Base-by-base conservation (phyloP, 148 eudicot genomes). In the Chenopodium formosanum region DNA sequence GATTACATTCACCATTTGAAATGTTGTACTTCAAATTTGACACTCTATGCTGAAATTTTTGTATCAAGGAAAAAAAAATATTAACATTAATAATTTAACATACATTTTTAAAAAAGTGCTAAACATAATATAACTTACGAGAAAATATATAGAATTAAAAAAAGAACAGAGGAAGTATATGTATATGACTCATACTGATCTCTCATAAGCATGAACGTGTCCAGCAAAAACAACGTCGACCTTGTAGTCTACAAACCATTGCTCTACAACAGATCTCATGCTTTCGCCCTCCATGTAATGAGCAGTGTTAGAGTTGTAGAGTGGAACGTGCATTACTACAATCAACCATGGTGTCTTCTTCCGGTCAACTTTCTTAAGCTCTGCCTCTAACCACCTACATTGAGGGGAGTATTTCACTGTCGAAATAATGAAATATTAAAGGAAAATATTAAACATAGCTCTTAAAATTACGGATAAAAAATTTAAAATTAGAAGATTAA, bases 261-360 rank as follows among this genome's bases (percentile, higher is more conserved):
- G 82, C 87, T 92, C 95, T 9, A 78, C 86, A 29, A 83, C 89
- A 10, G 81, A 74, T 68, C 93, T 87, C 95, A 92, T 90, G 81
- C 91, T 90, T 83, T 92, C 95, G 0, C 93, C 93, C 75, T 92
- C 95, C 95, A 89, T 88, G 81, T 81, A 92, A 81, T 92, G 95
- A 17, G 87, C 92, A 13, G 81, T 79, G 71, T 92, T 89, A 32
- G 91, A 89, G 77, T 87, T 90, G 86, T 92, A 92, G 52, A 89
- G 78, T 16, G 95, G 95, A 47, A 80, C 84, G 81, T 92, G 95
- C 93, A 92, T 89, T 53, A 92, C 78, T 46, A 89, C 91, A 73
- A 92, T 90, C 53, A 92, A 86, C 95, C 95, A 92, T 77, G 93
- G 93, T 16, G 95, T 92, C 74, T 86, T 83, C 81, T 85, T 88